Percentiles rank a stretch among this genome's conserved stretches.
Conservation (phyloP, 768 basidiomycete species). For the Trichaptum fuscoviolaceum region DNA sequence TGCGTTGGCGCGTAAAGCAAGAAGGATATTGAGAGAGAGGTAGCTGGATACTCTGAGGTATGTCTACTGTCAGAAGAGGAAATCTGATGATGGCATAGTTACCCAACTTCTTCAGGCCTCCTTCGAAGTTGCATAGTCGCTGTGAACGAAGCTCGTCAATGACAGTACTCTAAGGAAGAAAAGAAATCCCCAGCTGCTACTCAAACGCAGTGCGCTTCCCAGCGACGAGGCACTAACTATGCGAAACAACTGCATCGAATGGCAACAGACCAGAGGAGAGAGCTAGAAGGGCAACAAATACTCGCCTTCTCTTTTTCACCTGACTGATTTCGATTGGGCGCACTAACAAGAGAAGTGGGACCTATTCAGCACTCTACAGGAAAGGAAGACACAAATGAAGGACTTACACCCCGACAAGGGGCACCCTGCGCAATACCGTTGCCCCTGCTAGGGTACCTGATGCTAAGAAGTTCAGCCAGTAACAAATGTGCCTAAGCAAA, state of each 20-base stretch:
- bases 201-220: too few relatives aligned
- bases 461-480: neutral
- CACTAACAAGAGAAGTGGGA: neutral
- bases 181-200: too few relatives aligned
- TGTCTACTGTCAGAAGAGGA: too few relatives aligned
- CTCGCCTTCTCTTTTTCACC: neutral
- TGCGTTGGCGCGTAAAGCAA: too few relatives aligned
- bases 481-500: neutral
- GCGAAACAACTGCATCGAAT: too few relatives aligned
- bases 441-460: neutral
- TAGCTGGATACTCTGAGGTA: too few relatives aligned
- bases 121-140: neutral
- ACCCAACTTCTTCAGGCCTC: neutral
- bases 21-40: too few relatives aligned
- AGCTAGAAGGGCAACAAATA: neutral
- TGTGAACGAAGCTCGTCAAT: neutral
- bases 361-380: neutral
- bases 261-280: neutral
- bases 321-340: neutral
- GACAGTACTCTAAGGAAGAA: conserved; percentile 5
- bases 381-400: neutral
- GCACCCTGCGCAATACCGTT: neutral
- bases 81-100: too few relatives aligned
- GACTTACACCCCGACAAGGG: neutral
- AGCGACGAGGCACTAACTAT: too few relatives aligned